A percentile compares a stretch with the other conserved stretches of the same genome.
Evolutionary conservation across 768 basidiomycete genomes (phyloP).

Genomic region (Boletales sp.): DNA sequence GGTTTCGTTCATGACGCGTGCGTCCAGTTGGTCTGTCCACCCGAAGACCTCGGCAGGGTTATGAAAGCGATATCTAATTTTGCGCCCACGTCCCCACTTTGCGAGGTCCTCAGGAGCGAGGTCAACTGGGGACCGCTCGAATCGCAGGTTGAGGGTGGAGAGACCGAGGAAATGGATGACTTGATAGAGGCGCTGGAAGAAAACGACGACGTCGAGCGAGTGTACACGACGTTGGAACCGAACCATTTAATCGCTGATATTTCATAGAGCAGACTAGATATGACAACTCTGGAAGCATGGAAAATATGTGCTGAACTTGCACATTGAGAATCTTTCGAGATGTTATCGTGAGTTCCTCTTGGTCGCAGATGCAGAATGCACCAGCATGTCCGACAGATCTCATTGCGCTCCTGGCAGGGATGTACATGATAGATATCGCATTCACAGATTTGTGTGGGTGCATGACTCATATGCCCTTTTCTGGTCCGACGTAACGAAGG

Average conservation of each 20-base stretch:
- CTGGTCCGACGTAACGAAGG: neutral
- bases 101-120: slow-evolving; percentile 46
- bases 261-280: slow-evolving; percentile 12
- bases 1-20: neutral
- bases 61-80: slow-evolving; percentile 31
- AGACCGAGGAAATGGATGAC: slow-evolving; percentile 31
- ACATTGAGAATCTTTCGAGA: neutral
- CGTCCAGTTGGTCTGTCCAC: slow-evolving; percentile 44
- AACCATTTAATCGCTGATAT: slow-evolving; percentile 23
- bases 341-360: too few species aligned
- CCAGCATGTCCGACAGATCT: neutral
- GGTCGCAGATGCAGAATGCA: too few species aligned
- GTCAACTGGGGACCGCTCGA: slow-evolving; percentile 54
- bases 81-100: slow-evolving; percentile 24
- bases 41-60: slow-evolving; percentile 37
- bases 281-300: neutral
- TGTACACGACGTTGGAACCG: slow-evolving; percentile 52
- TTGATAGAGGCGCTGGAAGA: slow-evolving; percentile 54
- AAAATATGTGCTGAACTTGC: neutral
- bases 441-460: slow-evolving; percentile 1
- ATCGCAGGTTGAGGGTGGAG: slow-evolving; percentile 33
- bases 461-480: neutral
- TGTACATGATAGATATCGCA: neutral
- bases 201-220: slow-evolving; percentile 54
- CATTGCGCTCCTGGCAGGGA: neutral